Percentiles rank a stretch among this genome's conserved stretches.
phyloP scores from a whole-genome alignment of 2,329 filamentous ascomycete species.

The Aureobasidium zeae region DNA sequence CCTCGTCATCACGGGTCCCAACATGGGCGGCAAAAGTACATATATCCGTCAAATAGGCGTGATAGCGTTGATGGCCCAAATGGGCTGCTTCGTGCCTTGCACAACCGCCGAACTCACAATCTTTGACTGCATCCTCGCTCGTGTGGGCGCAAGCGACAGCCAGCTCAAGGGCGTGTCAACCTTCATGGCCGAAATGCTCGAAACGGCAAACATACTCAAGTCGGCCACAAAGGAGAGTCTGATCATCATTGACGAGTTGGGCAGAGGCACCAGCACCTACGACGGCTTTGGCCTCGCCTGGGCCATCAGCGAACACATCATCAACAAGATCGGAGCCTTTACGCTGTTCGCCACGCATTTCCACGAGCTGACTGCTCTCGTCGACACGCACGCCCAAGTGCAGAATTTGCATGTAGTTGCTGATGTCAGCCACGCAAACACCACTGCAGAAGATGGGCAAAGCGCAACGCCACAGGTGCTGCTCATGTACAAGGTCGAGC shows the following conservation, averaged over 20 bases:
- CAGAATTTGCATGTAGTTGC: slow-evolving; percentile 92
- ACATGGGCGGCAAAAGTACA: slow-evolving; percentile 98
- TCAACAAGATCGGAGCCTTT: slow-evolving; percentile 89
- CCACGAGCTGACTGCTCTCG: slow-evolving; percentile 88
- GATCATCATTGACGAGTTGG: slow-evolving; percentile 97
- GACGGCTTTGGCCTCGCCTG: slow-evolving; percentile 98
- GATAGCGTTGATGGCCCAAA: slow-evolving; percentile 92
- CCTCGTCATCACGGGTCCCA: slow-evolving; percentile 92
- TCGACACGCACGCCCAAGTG: slow-evolving; percentile 77
- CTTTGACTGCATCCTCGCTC: slow-evolving; percentile 92
- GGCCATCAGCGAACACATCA: slow-evolving; percentile 96
- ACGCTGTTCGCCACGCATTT: slow-evolving; percentile 97
- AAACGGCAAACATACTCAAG: slow-evolving; percentile 97
- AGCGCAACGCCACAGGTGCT: slow-evolving; percentile 62
- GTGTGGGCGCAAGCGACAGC: slow-evolving; percentile 90
- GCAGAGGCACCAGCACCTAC: slow-evolving; percentile 93
- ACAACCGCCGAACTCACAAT: slow-evolving; percentile 83
- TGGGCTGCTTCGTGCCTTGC: slow-evolving; percentile 93
- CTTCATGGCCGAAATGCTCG: slow-evolving; percentile 99
- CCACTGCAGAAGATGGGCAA: no score
- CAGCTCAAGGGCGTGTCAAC: slow-evolving; percentile 97
- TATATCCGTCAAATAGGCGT: slow-evolving; percentile 97
- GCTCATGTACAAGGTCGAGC: slow-evolving; percentile 90
- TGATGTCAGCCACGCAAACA: slow-evolving; percentile 75
- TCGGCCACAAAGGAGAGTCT: slow-evolving; percentile 89